These are phyloP conservation scores for Fistulina hepatica DNA, from an alignment of 1,284 basidiomycete species.

Conservation along the genomic window DNA sequence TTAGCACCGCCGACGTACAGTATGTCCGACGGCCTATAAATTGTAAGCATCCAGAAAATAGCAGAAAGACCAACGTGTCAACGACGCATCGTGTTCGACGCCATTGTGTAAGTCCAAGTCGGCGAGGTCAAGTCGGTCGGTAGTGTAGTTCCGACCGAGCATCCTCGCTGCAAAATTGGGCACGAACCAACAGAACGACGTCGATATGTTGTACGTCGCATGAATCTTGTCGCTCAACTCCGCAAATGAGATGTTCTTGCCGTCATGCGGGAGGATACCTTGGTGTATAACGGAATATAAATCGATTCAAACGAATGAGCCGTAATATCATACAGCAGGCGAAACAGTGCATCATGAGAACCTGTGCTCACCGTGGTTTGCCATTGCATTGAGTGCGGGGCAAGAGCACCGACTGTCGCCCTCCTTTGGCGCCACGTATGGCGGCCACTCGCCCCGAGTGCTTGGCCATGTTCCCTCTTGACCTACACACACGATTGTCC, in stretches of 20 bases:
- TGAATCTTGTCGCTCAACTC: slow-evolving; percentile 2
- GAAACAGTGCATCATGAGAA: not conserved
- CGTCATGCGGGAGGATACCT: slow-evolving; percentile 2
- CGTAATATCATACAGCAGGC: too few species aligned
- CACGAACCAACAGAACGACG: slow-evolving; percentile 4
- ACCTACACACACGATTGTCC: too few species aligned
- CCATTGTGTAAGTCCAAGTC: slow-evolving; percentile 64
- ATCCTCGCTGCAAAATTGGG: slow-evolving; percentile 2
- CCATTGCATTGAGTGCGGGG: slow-evolving; percentile 63
- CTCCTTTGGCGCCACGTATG: slow-evolving; percentile 42
- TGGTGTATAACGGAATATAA: too few species aligned
- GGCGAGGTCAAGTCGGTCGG: slow-evolving; percentile 3
- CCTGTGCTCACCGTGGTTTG: slow-evolving; percentile 51
- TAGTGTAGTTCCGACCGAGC: slow-evolving; percentile 3
- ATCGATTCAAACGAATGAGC: too few species aligned
- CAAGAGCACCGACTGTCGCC: slow-evolving; percentile 61
- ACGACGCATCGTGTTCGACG: slow-evolving; percentile 69
- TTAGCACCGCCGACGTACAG: not conserved
- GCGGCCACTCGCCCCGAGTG: slow-evolving; percentile 58
- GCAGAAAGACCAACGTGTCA: slow-evolving; percentile 41
- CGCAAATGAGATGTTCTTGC: slow-evolving; percentile 4
- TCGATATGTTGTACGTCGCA: slow-evolving; percentile 2
- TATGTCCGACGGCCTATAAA: not conserved
- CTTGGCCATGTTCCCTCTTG: too few species aligned
- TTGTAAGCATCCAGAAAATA: too few species aligned